Evolutionary conservation across 2,329 filamentous ascomycete genomes (phyloP), one percentile per base, ranked within the genome.

Genomic region (Talaromyces islandicus): DNA sequence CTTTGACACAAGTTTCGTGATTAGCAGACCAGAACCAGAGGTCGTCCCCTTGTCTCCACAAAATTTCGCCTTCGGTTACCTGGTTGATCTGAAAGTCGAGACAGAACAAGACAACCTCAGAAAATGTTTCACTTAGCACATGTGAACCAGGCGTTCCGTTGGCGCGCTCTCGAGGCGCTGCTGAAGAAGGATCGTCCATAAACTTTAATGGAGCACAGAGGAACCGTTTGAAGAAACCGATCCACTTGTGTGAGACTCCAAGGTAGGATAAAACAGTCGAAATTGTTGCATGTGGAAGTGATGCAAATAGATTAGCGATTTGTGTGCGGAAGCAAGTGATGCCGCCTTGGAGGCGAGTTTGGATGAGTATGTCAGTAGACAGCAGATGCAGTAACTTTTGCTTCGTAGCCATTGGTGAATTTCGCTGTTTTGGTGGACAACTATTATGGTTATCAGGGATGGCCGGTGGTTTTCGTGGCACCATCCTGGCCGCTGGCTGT

Each of bases 11-110:
- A 2, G 73, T 76, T 2, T 73, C 63, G 54, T 48, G 43, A 48
- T 85, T 80, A 6, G 83, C 76, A 10, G 81, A 80, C 85, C 85
- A 88, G 68, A 88, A 85, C 85, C 85, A 88, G 56, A 88, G 77
- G 63, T 88, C 85, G 63, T 88, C 86, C 55, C 87, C 81, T 35
- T 88, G 76, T 14, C 86, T 82, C 43, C 43, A 48, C 12, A 48
- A 12, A 7, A 48, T 24, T 21, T 48, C 19, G 14, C 43, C 43
- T 4, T 12, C 19, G 19, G 43, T 48, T 5, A 19, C 19, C 17
- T 48, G 43, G 4, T 48, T 48, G 43, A 48, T 10, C 4, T 48
- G 19, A 25, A 48, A 48, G 24, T 48, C 43, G 24, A 48, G 43
- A 25, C 43, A 48, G 12, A 48, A 48, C 43, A 48, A 25, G 12